These are phyloP conservation scores for Colletotrichum lindemuthianum DNA, from an alignment of 2,329 filamentous ascomycete species.

Conservation along the genomic window DNA sequence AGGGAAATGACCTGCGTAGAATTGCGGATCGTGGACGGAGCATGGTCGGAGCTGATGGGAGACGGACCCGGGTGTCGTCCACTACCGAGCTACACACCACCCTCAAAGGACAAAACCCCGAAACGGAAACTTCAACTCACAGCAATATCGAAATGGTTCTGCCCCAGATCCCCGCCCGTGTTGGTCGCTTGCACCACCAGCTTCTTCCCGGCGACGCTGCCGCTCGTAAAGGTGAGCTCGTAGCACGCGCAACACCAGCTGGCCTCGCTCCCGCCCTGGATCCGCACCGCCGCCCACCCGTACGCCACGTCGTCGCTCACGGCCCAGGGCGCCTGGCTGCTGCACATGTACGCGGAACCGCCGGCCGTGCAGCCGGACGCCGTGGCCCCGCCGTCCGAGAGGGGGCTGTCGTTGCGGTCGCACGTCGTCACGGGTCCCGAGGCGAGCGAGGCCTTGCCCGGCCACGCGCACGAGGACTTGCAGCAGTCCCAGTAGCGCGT, in stretches of 20 bases:
- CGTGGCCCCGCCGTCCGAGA: slow-evolving; percentile 51
- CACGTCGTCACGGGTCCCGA: slow-evolving; percentile 56
- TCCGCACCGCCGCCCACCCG: slow-evolving; percentile 63
- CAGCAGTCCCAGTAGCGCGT: slow-evolving; percentile 64
- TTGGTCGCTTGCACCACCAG: slow-evolving; percentile 71
- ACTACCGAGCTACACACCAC: no score
- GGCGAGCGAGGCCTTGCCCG: slow-evolving; percentile 54
- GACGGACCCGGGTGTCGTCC: no score
- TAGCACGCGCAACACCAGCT: slow-evolving; percentile 66
- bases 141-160: slow-evolving; percentile 66
- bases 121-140: slow-evolving; percentile 40
- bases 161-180: slow-evolving; percentile 63
- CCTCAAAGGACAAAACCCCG: background rate
- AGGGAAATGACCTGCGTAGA: no score
- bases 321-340: slow-evolving; percentile 61
- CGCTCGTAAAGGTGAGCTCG: slow-evolving; percentile 68
- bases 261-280: slow-evolving; percentile 54
- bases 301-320: slow-evolving; percentile 61
- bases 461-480: slow-evolving; percentile 67
- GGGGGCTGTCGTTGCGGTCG: slow-evolving; percentile 58
- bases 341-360: slow-evolving; percentile 64
- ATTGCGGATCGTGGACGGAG: no score
- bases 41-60: no score
- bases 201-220: slow-evolving; percentile 63
- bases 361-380: slow-evolving; percentile 52